Base-by-base conservation (phyloP, 441 rosid genomes). In the Populus hybrid region DNA sequence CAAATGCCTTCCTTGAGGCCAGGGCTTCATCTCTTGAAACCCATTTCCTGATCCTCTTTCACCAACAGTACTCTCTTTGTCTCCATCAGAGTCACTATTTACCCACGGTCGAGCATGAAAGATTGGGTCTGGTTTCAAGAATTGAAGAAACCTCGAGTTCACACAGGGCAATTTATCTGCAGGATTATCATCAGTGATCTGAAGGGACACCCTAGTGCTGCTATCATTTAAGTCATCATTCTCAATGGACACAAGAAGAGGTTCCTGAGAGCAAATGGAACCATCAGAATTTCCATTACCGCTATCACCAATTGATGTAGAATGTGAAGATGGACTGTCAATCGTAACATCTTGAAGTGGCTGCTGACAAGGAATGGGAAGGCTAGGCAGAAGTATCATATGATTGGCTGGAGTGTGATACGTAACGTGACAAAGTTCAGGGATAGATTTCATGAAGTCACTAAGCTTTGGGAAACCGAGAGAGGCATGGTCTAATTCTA, bases 381-480 rank as follows among this genome's bases (percentile, higher is more conserved):
- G 73, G 69, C 64, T 80, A 77, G 96, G 96, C 75, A 87, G 56
- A 77, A 94, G 87, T 65, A 94, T 85, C 93, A 89, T 88, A 87
- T 94, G 98, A 74, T 87, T 90, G 73, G 93, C 85, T 33, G 88
- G 74, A 78, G 84, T 89, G 53, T 69, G 38, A 45, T 53, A 80
- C 83, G 85, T 79, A 76, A 88, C 69, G 12, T 23, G 78, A 75
- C 98, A 94, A 82, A 90, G 84, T 59, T 88, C 83, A 4, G 97
- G 90, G 78, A 89, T 78, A 63, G 77, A 81, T 84, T 79, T 89
- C 84, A 94, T 64, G 82, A 92, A 94, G 77, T 92, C 96, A 68
- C 87, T 91, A 75, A 94, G 96, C 83, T 94, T 94, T 59, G 74
- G 23, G 87, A 83, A 92, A 65, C 97, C 98, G 59, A 94, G 87